phyloP scores from a whole-genome alignment of 371 early-diverging fungal genomes.

The Syncephalastrum racemosum region DNA sequence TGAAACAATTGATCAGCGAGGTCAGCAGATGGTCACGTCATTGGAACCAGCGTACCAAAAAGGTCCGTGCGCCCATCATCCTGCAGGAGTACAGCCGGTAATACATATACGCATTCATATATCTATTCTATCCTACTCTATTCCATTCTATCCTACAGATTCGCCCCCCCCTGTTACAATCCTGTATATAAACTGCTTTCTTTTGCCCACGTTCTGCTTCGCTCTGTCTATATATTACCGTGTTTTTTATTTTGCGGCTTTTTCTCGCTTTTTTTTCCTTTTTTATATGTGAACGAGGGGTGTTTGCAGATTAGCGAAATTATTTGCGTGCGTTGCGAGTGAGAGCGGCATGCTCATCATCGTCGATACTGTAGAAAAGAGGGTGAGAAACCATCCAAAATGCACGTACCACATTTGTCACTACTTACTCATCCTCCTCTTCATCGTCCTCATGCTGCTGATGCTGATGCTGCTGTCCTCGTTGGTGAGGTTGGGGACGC shows the following conservation, averaged over 20 bases:
- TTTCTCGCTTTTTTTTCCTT: slow-evolving; percentile 6
- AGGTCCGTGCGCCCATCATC: no score
- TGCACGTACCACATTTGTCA: background rate
- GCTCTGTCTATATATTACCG: no score
- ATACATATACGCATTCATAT: no score
- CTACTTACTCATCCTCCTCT: slow-evolving; percentile 37
- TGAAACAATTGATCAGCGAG: slow-evolving; percentile 9
- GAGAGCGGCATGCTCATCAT: slow-evolving; percentile 38
- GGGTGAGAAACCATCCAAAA: slow-evolving; percentile 1
- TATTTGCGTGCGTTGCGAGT: slow-evolving; percentile 37
- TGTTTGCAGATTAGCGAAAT: background rate
- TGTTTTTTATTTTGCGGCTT: no score
- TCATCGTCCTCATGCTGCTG: slow-evolving; percentile 32
- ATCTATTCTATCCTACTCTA: no score
- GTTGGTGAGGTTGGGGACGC: slow-evolving; percentile 4
- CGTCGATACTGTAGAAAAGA: slow-evolving; percentile 28
- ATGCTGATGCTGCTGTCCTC: slow-evolving; percentile 18
- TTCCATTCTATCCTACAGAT: no score
- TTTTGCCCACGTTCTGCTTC: no score
- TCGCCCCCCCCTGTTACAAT: no score
- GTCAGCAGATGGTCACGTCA: slow-evolving; percentile 25
- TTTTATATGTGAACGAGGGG: background rate
- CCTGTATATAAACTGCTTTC: no score
- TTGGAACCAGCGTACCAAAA: slow-evolving; percentile 19
- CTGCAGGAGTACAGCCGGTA: no score